Percentiles rank a stretch among this genome's conserved stretches.
These are phyloP conservation scores for Emmonsiellopsis sp. DNA, from an alignment of 2,329 filamentous ascomycete genomes.

Conservation along the genomic window DNA sequence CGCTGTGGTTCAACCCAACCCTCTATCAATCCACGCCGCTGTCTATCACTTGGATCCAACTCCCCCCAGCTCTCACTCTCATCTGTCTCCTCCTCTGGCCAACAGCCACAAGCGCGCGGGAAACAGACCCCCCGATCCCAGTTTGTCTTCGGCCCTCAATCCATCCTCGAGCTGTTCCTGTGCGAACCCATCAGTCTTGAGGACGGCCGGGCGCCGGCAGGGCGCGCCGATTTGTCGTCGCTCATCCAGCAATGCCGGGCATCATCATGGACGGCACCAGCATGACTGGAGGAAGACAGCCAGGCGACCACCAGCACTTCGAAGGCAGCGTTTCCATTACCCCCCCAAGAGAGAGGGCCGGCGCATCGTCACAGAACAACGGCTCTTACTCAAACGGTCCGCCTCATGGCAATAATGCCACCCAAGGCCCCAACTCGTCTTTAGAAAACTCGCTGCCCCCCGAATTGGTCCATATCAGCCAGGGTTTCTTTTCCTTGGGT, in stretches of 20 bases:
- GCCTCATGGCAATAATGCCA: constrained; percentile 4
- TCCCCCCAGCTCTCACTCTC: too few species aligned
- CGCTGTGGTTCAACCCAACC: too few species aligned
- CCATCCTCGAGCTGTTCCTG: neutral
- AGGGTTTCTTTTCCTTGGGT: constrained; percentile 67
- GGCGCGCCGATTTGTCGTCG: constrained; percentile 3
- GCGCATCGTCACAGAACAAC: neutral
- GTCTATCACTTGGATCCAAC: too few species aligned
- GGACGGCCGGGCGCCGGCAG: constrained; percentile 5
- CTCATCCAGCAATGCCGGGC: constrained; percentile 29
- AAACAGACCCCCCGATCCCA: too few species aligned
- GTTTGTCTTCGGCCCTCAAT: neutral
- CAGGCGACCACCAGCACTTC: neutral
- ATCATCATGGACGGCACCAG: constrained; percentile 28
- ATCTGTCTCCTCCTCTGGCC: too few species aligned
- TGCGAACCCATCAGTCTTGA: neutral
- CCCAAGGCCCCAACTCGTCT: neutral
- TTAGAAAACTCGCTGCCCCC: constrained; percentile 32
- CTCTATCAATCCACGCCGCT: too few species aligned
- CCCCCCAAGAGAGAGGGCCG: neutral
- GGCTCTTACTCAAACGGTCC: constrained; percentile 3
- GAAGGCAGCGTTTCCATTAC: neutral
- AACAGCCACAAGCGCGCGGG: too few species aligned
- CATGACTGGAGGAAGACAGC: neutral
- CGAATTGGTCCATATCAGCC: constrained; percentile 58